These are phyloP conservation scores for Thalassiosira profunda DNA, from an alignment of 108 stramenopile genomes.

Conservation along the genomic window DNA sequence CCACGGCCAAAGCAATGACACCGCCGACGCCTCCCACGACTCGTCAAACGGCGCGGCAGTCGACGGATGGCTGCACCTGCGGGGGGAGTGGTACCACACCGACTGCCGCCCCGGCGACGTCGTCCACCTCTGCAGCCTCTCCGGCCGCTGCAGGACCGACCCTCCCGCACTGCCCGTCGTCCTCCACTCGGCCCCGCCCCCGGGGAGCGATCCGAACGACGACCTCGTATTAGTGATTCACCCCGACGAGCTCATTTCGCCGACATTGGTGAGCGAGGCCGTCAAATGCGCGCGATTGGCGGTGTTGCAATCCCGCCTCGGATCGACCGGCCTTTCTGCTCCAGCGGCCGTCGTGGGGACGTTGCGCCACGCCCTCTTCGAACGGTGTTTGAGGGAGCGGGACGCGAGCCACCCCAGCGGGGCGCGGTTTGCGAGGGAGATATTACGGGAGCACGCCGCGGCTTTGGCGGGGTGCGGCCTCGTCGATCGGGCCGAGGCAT, in stretches of 20 bases:
- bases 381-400: slow-evolving; percentile 57
- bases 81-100: slow-evolving; percentile 85
- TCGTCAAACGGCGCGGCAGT: neutral
- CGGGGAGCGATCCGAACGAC: slow-evolving; percentile 54
- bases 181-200: slow-evolving; percentile 62
- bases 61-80: slow-evolving; percentile 70
- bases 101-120: slow-evolving; percentile 60
- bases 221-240: slow-evolving; percentile 81
- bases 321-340: slow-evolving; percentile 71
- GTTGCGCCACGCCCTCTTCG: slow-evolving; percentile 86
- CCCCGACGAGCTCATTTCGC: slow-evolving; percentile 85
- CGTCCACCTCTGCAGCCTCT: slow-evolving; percentile 80
- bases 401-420: slow-evolving; percentile 60
- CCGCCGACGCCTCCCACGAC: neutral
- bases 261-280: slow-evolving; percentile 81
- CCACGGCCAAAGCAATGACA: neutral
- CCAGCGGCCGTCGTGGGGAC: slow-evolving; percentile 79
- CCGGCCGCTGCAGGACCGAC: slow-evolving; percentile 72
- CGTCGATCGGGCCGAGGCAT: slow-evolving; percentile 52
- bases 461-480: slow-evolving; percentile 73
- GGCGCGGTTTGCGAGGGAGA: slow-evolving; percentile 32
- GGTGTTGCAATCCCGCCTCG: slow-evolving; percentile 68
- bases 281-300: slow-evolving; percentile 77
- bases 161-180: slow-evolving; percentile 72
- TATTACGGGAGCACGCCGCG: slow-evolving; percentile 72